Conservation (phyloP, 192 early-diverging fungal species). For the Rhizoclosmatium sp. region DNA sequence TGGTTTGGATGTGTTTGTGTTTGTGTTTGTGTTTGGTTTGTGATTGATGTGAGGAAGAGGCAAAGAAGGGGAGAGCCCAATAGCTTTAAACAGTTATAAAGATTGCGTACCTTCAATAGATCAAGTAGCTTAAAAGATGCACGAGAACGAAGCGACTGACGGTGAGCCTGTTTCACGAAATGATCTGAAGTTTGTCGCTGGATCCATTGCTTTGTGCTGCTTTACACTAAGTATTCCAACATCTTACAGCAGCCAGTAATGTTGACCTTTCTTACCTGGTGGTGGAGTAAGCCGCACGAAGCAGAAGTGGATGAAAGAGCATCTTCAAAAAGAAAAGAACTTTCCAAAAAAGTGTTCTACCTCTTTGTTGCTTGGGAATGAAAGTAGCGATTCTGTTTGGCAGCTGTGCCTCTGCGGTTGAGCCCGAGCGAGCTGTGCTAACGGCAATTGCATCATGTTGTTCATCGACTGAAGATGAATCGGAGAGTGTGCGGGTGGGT, state of each 20-base stretch:
- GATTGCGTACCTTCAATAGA: neutral
- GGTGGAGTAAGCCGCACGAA: slow-evolving; percentile 1
- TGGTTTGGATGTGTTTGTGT: neutral
- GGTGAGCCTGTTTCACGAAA: slow-evolving; percentile 34
- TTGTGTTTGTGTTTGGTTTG: neutral
- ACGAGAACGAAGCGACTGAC: slow-evolving; percentile 24
- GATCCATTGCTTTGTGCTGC: slow-evolving; percentile 35
- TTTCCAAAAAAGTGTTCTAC: neutral
- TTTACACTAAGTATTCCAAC: too few species aligned
- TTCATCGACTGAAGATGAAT: neutral
- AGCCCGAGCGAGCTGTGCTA: slow-evolving; percentile 4
- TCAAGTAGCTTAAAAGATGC: slow-evolving; percentile 30
- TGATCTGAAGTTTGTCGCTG: slow-evolving; percentile 24
- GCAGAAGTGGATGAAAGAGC: neutral
- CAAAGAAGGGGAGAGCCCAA: neutral
- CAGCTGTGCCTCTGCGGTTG: slow-evolving; percentile 8
- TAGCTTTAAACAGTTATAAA: neutral
- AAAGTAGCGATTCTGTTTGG: slow-evolving; percentile 27
- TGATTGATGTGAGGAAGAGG: neutral
- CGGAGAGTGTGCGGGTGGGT: slow-evolving; percentile 16
- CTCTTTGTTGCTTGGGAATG: neutral
- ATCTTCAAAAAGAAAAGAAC: neutral
- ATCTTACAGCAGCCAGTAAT: too few species aligned
- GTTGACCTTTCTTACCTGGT: neutral
- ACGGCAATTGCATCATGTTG: slow-evolving; percentile 15